Percentiles rank a stretch among this genome's conserved stretches.
phyloP scores from a whole-genome alignment of 192 early-diverging fungal species.

The Coemansia sp. region DNA sequence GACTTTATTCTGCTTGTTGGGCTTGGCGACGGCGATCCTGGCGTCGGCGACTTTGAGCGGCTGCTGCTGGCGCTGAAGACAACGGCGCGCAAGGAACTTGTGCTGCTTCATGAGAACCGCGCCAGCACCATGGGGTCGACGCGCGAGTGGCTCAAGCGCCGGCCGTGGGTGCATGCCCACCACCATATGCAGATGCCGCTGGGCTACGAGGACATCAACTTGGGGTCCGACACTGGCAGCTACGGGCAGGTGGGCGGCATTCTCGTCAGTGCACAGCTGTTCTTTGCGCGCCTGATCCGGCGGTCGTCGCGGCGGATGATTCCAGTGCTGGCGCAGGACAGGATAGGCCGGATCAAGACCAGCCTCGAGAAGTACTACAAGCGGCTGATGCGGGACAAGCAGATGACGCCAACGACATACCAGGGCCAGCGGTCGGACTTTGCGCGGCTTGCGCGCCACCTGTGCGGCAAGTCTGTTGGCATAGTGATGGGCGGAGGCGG shows the following conservation, averaged over 20 bases:
- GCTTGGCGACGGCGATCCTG: slow-evolving; percentile 82
- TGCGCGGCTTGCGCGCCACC: slow-evolving; percentile 82
- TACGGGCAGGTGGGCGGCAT: slow-evolving; percentile 7
- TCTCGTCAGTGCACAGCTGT: slow-evolving; percentile 16
- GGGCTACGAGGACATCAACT: slow-evolving; percentile 13
- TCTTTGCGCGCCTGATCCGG: slow-evolving; percentile 23
- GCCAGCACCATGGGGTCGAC: slow-evolving; percentile 78
- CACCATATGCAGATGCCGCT: slow-evolving; percentile 89
- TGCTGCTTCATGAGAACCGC: slow-evolving; percentile 82
- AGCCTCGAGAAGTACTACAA: slow-evolving; percentile 69
- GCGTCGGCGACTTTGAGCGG: slow-evolving; percentile 90
- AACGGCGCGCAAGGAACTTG: slow-evolving; percentile 96
- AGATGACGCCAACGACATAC: slow-evolving; percentile 41
- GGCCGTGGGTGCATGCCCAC: slow-evolving; percentile 94
- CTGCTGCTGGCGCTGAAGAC: slow-evolving; percentile 92
- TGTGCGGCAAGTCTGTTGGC: slow-evolving; percentile 89
- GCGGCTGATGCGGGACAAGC: slow-evolving; percentile 37
- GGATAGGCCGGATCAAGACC: slow-evolving; percentile 63
- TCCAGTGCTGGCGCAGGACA: slow-evolving; percentile 23
- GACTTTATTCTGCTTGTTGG: slow-evolving; percentile 96
- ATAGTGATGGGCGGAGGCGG: slow-evolving; percentile 96
- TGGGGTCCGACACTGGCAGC: not conserved
- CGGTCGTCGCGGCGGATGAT: slow-evolving; percentile 25
- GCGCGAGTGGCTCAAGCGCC: slow-evolving; percentile 86
- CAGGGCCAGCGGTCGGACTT: slow-evolving; percentile 59